phyloP scores from a whole-genome alignment of 805 yeast species.

The Kuraishia cidri region DNA sequence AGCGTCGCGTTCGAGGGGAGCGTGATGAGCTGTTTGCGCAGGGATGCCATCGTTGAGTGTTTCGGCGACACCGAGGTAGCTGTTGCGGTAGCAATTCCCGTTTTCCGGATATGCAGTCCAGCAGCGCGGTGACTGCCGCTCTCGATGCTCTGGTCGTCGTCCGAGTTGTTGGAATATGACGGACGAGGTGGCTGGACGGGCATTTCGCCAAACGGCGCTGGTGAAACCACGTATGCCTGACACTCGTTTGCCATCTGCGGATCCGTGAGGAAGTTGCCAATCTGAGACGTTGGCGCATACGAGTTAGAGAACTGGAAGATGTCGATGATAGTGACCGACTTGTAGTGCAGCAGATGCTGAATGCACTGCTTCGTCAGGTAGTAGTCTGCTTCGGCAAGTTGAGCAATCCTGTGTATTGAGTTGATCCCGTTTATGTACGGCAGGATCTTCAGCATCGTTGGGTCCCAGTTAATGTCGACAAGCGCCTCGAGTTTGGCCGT shows the following conservation, averaged over 20 bases:
- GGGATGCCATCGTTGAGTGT: slow-evolving; percentile 1
- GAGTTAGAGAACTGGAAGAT: slow-evolving; percentile 83
- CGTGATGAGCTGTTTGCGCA: slow-evolving; percentile 7
- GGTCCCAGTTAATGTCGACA: slow-evolving; percentile 94
- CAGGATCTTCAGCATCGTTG: slow-evolving; percentile 82
- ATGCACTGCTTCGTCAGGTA: slow-evolving; percentile 76
- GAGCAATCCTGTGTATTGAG: slow-evolving; percentile 68
- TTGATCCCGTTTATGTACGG: slow-evolving; percentile 88
- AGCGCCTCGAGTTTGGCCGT: slow-evolving; percentile 65
- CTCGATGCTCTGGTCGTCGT: slow-evolving; percentile 3
- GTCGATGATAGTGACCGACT: slow-evolving; percentile 75
- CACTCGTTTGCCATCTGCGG: slow-evolving; percentile 70
- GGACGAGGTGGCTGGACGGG: slow-evolving; percentile 21
- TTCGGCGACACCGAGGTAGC: slow-evolving; percentile 8
- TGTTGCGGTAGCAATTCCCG: not conserved
- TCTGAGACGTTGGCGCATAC: slow-evolving; percentile 80
- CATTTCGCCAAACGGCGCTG: slow-evolving; percentile 22
- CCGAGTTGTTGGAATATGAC: slow-evolving; percentile 12
- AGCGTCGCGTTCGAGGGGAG: slow-evolving; percentile 59
- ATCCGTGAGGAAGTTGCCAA: slow-evolving; percentile 60
- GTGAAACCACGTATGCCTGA: slow-evolving; percentile 64
- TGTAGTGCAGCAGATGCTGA: slow-evolving; percentile 85
- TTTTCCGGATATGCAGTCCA: not conserved
- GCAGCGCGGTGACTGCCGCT: not conserved
- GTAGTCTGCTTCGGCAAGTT: slow-evolving; percentile 74